Evolutionary conservation across 140 eudicot genomes (phyloP), one percentile per base, ranked within the genome.

Genomic region (Cichorium intybus): DNA sequence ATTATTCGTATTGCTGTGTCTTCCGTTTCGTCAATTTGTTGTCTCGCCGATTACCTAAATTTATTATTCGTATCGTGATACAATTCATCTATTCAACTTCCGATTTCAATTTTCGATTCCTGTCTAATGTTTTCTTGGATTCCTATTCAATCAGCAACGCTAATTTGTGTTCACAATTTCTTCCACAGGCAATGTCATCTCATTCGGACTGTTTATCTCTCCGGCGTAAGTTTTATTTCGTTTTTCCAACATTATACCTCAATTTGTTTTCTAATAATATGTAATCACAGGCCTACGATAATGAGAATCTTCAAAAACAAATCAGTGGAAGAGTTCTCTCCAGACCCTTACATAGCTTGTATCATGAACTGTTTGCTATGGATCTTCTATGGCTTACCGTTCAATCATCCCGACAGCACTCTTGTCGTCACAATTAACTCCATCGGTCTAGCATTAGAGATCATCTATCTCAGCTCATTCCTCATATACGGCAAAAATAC

Each of bases 331-430:
- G 87, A 86, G 60, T 90, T 83, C 60, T 71, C 56, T 34, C 82
- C 95, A 0, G 78, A 77, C 15, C 93, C 97, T 4, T 90, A 81
- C 49, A 48, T 90, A 9, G 89, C 85, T 2, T 46, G 77, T 15
- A 62, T 62, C 11, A 71, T 90, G 83, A 90, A 90, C 69, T 90
- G 97, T 43, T 7, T 72, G 27, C 29, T 86, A 5, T 90, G 97
- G 97, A 47, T 90, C 28, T 81, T 90, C 35, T 90, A 90, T 58
- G 93, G 93, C 1, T 7, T 77, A 50, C 95, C 95, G 7, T 8
- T 81, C 34, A 83, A 86, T 68, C 89, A 81, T 62, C 95, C 97
- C 0, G 60, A 87, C 52, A 86, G 86, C 82, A 75, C 76, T 7
- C 85, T 90, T 9, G 93, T 90, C 6, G 20, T 87, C 68, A 79